Conservation (phyloP, 2,329 filamentous ascomycete genomes). For the Claviceps monticola region DNA sequence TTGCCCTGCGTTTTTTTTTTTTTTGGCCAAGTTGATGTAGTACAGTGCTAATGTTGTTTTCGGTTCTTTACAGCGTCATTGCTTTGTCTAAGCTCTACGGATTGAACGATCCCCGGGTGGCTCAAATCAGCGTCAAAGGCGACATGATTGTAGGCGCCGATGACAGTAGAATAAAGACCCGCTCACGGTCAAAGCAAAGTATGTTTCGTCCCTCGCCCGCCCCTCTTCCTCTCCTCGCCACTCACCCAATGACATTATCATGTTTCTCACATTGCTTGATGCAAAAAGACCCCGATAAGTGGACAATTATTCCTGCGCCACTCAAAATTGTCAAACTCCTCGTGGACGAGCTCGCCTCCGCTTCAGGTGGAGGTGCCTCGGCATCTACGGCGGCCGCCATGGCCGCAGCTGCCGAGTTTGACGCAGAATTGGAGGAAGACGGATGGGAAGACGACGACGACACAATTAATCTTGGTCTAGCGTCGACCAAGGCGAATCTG, state of each 20-base stretch:
- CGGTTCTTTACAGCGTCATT: slow-evolving; percentile 49
- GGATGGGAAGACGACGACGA: slow-evolving; percentile 83
- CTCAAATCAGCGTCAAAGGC: slow-evolving; percentile 74
- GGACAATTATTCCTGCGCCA: slow-evolving; percentile 72
- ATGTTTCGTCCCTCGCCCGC: slow-evolving; percentile 15
- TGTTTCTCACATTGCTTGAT: background rate
- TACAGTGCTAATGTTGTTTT: background rate
- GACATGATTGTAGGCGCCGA: slow-evolving; percentile 72
- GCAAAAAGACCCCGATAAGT: slow-evolving; percentile 64
- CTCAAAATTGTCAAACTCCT: slow-evolving; percentile 95
- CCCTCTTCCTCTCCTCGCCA: background rate
- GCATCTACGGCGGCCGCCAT: slow-evolving; percentile 49
- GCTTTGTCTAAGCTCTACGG: slow-evolving; percentile 85
- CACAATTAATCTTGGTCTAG: slow-evolving; percentile 61
- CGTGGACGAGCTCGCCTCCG: slow-evolving; percentile 77
- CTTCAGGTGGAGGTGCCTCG: slow-evolving; percentile 50
- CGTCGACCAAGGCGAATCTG: slow-evolving; percentile 56
- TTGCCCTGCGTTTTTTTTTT: slow-evolving; percentile 11
- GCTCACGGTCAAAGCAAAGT: slow-evolving; percentile 78
- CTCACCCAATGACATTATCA: too few species aligned
- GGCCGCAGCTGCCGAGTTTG: slow-evolving; percentile 41
- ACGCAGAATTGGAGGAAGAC: slow-evolving; percentile 58
- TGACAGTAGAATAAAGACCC: slow-evolving; percentile 74
- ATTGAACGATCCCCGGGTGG: slow-evolving; percentile 67
- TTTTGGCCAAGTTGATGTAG: background rate